These are phyloP conservation scores for Russula sp. DNA, from an alignment of 768 basidiomycete species.

Conservation along the genomic window DNA sequence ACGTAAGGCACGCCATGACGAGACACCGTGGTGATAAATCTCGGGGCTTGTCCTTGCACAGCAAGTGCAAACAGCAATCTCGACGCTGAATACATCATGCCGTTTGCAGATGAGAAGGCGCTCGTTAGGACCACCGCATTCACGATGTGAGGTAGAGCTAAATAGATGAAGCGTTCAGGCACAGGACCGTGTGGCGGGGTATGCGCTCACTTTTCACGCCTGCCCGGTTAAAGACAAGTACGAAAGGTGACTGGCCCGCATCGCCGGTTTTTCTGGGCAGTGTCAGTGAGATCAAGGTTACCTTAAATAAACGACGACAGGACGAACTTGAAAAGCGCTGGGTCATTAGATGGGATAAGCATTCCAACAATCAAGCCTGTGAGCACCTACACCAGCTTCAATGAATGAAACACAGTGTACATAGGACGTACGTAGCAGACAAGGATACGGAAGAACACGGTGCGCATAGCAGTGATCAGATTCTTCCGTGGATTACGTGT, in stretches of 20 bases:
- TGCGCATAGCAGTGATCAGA: slow-evolving; percentile 18
- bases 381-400: slow-evolving; percentile 8
- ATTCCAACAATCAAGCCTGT: slow-evolving; percentile 20
- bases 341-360: slow-evolving; percentile 22
- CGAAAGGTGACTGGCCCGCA: slow-evolving; percentile 21
- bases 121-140: slow-evolving; percentile 20
- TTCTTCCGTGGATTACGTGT: slow-evolving; percentile 21
- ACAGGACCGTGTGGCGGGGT: background rate
- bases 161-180: background rate
- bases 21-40: slow-evolving; percentile 10
- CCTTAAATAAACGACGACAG: background rate
- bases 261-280: slow-evolving; percentile 14
- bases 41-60: slow-evolving; percentile 19
- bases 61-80: slow-evolving; percentile 18
- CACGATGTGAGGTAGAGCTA: slow-evolving; percentile 20
- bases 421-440: slow-evolving; percentile 15
- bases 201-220: slow-evolving; percentile 18
- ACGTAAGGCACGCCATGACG: slow-evolving; percentile 17
- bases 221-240: slow-evolving; percentile 18
- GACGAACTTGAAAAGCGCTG: slow-evolving; percentile 17
- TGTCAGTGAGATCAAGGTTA: background rate
- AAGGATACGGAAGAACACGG: slow-evolving; percentile 19
- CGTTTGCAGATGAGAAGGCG: slow-evolving; percentile 21
- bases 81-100: slow-evolving; percentile 20
- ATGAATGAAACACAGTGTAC: background rate